phyloP scores from a whole-genome alignment of 176 grass and related monocot genomes.

The Hordeum vulgare region DNA sequence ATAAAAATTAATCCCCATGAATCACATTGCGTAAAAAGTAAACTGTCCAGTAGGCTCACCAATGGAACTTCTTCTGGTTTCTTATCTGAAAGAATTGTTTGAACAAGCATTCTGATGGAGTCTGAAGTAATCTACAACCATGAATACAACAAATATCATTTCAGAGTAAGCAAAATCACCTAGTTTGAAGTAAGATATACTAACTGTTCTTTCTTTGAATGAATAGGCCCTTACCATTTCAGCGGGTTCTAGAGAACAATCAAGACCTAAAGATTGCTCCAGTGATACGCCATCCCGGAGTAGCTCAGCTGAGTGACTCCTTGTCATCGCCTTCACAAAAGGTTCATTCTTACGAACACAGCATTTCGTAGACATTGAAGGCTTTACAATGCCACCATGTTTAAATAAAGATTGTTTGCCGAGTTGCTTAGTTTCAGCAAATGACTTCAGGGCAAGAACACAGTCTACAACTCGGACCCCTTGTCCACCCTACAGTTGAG shows the following conservation, averaged over 20 bases:
- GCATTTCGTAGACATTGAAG: slow-evolving; percentile 42
- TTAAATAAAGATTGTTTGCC: slow-evolving; percentile 44
- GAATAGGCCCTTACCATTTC: slow-evolving; percentile 54
- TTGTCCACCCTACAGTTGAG: slow-evolving; percentile 65
- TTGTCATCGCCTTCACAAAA: slow-evolving; percentile 55
- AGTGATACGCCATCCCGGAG: slow-evolving; percentile 37
- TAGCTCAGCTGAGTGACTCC: slow-evolving; percentile 61
- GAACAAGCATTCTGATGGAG: slow-evolving; percentile 63
- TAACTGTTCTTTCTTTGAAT: background rate
- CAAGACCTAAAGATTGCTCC: slow-evolving; percentile 49
- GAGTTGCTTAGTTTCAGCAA: slow-evolving; percentile 46
- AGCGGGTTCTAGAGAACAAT: slow-evolving; percentile 49
- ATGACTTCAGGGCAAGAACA: slow-evolving; percentile 74
- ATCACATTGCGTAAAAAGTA: background rate
- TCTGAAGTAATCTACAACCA: slow-evolving; percentile 53
- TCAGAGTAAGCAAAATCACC: background rate
- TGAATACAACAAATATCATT: slow-evolving; percentile 10
- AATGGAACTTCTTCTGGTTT: slow-evolving; percentile 85
- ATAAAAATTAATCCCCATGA: slow-evolving; percentile 8
- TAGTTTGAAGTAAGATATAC: background rate
- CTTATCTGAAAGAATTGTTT: slow-evolving; percentile 64
- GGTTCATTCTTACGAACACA: slow-evolving; percentile 72
- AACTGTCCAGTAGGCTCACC: slow-evolving; percentile 34
- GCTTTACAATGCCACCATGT: slow-evolving; percentile 52
- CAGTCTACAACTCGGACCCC: slow-evolving; percentile 74